Evolutionary conservation across 176 grass and related monocot species (phyloP), one percentile per base, ranked within the genome.

Genomic region (Thalia dealbata): DNA sequence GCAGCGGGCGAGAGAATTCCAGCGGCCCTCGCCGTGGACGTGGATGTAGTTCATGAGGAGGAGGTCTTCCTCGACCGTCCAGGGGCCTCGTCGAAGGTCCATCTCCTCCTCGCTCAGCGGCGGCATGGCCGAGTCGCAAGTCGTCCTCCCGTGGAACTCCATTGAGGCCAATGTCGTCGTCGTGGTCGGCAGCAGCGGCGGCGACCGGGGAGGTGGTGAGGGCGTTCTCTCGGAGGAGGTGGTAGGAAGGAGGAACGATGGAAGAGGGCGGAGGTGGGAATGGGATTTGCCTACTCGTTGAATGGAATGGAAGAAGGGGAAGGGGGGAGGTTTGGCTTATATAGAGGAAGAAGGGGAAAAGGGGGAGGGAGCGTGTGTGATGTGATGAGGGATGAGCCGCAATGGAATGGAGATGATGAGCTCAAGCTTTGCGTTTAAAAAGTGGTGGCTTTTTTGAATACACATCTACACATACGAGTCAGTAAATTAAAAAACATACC

Each of bases 51-150:
- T 97, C 73, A 92, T 78, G 10, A 96, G 87, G 15, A 90, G 51
- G 30, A 97, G 69, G 76, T 97, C 93, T 81, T 97, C 93, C 72
- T 97, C 93, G 21, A 90, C 84, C 35, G 93, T 92, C 93, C 93
- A 97, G 55, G 93, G 93, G 63, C 93, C 93, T 59, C 93, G 80
- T 24, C 89, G 72, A 21, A 97, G 80, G 41, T 92, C 71, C 51
- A 73, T 22, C 43, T 70, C 67, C 28, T 73, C 71, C 19, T 73
- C 71, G 27, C 28, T n/a, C 10, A 19, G 50, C 19, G 28, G n/a
- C 9, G 6, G 0, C 3, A 10, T 38, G n/a, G 14, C 38, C 18
- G 32, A 38, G 32, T 38, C 32, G 32, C 32, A 38, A 38, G 32
- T 4, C 32, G 32, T 38, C 32, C 32, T 38, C 32, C 32, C 32